These are phyloP conservation scores for Massariosphaeria phaeospora DNA, from an alignment of 495 filamentous ascomycete genomes.

Conservation along the genomic window DNA sequence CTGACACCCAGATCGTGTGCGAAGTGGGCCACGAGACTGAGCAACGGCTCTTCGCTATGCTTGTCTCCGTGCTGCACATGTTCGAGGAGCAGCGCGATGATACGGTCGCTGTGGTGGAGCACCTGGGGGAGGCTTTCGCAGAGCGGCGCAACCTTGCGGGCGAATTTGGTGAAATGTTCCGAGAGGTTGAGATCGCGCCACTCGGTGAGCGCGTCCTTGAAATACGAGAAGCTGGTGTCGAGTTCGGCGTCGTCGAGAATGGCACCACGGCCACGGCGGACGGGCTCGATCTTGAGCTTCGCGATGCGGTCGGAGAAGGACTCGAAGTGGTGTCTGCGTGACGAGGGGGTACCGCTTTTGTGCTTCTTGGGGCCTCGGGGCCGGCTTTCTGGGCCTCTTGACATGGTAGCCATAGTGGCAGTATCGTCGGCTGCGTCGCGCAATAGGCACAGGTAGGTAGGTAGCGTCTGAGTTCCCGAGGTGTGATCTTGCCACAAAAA, in stretches of 20 bases:
- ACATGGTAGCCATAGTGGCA: conserved; percentile 40
- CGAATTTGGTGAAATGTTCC: conserved; percentile 68
- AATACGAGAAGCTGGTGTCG: conserved; percentile 65
- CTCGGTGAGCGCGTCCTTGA: conserved; percentile 72
- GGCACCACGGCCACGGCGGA: conserved; percentile 75
- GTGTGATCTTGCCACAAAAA: too few relatives aligned
- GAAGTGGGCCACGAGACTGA: conserved; percentile 80
- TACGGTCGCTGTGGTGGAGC: conserved; percentile 75
- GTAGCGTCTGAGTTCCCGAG: too few relatives aligned
- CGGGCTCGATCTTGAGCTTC: conserved; percentile 88
- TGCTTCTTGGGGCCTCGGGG: conserved; percentile 44
- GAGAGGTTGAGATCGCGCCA: conserved; percentile 91
- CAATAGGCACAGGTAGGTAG: too few relatives aligned
- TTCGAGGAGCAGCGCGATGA: conserved; percentile 70
- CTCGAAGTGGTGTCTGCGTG: conserved; percentile 82
- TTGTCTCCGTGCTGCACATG: conserved; percentile 73
- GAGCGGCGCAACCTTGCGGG: conserved; percentile 63
- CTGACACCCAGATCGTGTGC: conserved; percentile 83
- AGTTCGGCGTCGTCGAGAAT: conserved; percentile 74
- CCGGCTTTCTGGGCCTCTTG: conserved; percentile 61
- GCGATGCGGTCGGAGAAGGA: conserved; percentile 88
- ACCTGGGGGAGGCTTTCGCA: conserved; percentile 89
- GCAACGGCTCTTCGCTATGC: conserved; percentile 73
- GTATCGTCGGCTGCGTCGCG: too few relatives aligned
- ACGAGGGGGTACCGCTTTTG: conserved; percentile 59